Base-by-base conservation (phyloP, 2,329 filamentous ascomycete species). In the Rosellinia necatrix region DNA sequence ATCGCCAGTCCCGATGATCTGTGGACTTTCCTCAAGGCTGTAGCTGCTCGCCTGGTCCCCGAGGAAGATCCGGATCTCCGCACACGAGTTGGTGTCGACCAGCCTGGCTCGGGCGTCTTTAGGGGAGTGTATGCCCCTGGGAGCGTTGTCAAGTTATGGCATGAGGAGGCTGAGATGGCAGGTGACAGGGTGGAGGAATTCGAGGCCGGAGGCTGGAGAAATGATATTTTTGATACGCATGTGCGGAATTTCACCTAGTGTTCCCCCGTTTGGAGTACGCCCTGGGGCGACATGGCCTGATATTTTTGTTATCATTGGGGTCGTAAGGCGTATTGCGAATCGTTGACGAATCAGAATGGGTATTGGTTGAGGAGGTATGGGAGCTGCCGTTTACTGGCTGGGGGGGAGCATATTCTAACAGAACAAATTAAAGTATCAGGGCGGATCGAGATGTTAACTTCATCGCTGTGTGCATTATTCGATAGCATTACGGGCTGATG, bases 91-190 rank as follows among this genome's bases (percentile, higher is more conserved):
- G 91, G 91, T 1, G 76, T 96, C 8, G 81, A 82, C 21, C 69
- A 76, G 62, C 78, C 78, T 6, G 78, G 79, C 3, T 53, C 64
- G 3, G 82, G 81, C 9, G 76, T 93, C 0, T 97, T 97, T 77
- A 85, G 86, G 64, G 90, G 89, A 3, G 83, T 91, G 1, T 97
- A 96, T 74, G 88, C 93, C 1, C 93, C 93, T 0, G 92, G 91
- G 0, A 96, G 92, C 71, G 77, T 97, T 22, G 89, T 94, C 48
- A 92, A 90, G 74, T 73, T 96, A n/a, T 96, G 91, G 91, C 84
- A 93, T 63, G 87, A 92, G 62, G 89, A 96, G 74, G 91, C 85
- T 0, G 74, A 78, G 19, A 78, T 80, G 59, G 91, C 90, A 0
- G 80, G 80, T 17, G 89, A 96, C 72, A 81, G 85, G 35, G 84